Percentiles rank a stretch among this genome's conserved stretches.
Evolutionary conservation across 345 rosid species (phyloP).

Genomic region (Brassica carinata): DNA sequence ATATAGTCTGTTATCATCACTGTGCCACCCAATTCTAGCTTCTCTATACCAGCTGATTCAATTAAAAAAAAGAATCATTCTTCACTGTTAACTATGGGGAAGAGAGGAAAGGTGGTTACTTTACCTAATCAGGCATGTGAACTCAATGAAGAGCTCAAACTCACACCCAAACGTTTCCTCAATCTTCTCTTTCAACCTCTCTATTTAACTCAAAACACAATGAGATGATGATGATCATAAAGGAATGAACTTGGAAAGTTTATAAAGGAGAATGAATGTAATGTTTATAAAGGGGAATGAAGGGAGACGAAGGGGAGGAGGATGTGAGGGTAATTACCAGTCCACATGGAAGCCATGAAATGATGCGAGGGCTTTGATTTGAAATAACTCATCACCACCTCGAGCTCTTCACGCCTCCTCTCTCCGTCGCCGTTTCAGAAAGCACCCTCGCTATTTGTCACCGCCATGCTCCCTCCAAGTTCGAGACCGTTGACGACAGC

Average conservation of each 20-base stretch:
- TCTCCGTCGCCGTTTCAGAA: too few species aligned
- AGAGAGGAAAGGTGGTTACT: not conserved
- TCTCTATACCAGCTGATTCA: slow-evolving; percentile 77
- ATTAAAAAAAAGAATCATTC: not conserved
- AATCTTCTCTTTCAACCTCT: slow-evolving; percentile 72
- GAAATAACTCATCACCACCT: too few species aligned
- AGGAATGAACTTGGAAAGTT: slow-evolving; percentile 1
- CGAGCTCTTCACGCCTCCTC: too few species aligned
- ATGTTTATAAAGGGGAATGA: too few species aligned
- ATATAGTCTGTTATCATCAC: slow-evolving; percentile 86
- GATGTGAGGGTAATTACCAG: too few species aligned
- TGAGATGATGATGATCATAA: not conserved
- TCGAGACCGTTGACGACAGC: too few species aligned
- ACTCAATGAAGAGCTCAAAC: slow-evolving; percentile 78
- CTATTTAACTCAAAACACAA: slow-evolving; percentile 39
- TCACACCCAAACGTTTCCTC: slow-evolving; percentile 83
- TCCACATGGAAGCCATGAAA: too few species aligned
- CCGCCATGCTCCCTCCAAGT: too few species aligned
- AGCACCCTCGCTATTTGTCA: too few species aligned
- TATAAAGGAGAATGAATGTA: not conserved
- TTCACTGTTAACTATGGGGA: not conserved
- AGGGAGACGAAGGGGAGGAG: too few species aligned
- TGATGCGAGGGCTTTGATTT: too few species aligned
- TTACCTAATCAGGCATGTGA: slow-evolving; percentile 87
- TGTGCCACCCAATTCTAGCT: slow-evolving; percentile 96